These are phyloP conservation scores for Phallus indusiatus DNA, from an alignment of 768 basidiomycete genomes.

Conservation along the genomic window DNA sequence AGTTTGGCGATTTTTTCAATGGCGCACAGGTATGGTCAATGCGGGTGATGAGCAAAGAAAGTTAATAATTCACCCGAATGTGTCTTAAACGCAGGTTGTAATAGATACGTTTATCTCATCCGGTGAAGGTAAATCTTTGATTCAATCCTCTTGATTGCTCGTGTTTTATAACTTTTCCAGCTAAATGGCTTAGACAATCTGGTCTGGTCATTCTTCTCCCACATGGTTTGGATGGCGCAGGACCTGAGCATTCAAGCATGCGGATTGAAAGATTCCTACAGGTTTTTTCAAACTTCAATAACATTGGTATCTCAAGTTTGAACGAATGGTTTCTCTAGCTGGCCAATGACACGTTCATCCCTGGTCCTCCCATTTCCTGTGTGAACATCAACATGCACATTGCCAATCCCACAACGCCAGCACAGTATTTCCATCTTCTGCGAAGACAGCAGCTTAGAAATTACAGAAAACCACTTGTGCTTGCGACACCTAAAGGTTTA, in stretches of 20 bases:
- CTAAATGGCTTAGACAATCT: constrained; percentile 91
- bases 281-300: constrained; percentile 28
- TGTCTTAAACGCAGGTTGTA: constrained; percentile 41
- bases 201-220: constrained; percentile 80
- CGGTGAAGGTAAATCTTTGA: constrained; percentile 59
- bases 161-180: constrained; percentile 28
- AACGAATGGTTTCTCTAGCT: constrained; percentile 39
- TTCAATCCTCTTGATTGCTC: not conserved
- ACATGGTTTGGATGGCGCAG: constrained; percentile 87
- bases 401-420: constrained; percentile 78
- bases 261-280: constrained; percentile 88
- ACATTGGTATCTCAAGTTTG: not conserved
- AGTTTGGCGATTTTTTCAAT: constrained; percentile 93
- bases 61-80: not conserved
- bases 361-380: constrained; percentile 13
- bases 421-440: constrained; percentile 91
- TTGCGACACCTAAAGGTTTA: constrained; percentile 79
- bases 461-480: constrained; percentile 77
- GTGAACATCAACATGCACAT: constrained; percentile 76
- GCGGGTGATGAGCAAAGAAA: not conserved
- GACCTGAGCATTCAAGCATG: constrained; percentile 87
- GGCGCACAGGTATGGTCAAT: constrained; percentile 57
- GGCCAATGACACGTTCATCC: constrained; percentile 57
- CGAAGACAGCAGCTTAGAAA: constrained; percentile 77
- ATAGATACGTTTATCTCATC: constrained; percentile 86